These are phyloP conservation scores for Salix udensis DNA, from an alignment of 345 rosid genomes.

Conservation along the genomic window DNA sequence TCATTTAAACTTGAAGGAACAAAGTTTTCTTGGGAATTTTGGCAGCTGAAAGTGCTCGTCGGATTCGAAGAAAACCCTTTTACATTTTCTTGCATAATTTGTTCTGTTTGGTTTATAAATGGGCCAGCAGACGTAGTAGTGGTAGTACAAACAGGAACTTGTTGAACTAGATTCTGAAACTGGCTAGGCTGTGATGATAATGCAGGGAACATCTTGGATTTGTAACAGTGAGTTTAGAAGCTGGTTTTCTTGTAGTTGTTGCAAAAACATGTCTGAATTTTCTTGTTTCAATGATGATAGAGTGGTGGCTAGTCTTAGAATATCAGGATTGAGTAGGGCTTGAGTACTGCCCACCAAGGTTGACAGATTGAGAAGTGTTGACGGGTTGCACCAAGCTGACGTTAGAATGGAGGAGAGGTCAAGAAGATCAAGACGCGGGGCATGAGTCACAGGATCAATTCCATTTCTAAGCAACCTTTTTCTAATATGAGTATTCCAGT, in stretches of 20 bases:
- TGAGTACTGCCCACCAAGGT: constrained; percentile 40
- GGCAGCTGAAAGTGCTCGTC: not conserved
- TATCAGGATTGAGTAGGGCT: constrained; percentile 45
- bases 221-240: constrained; percentile 19
- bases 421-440: constrained; percentile 72
- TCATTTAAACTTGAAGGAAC: constrained; percentile 13
- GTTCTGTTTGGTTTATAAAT: constrained; percentile 29
- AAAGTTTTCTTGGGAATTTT: constrained; percentile 25
- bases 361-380: constrained; percentile 43
- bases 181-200: constrained; percentile 14
- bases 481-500: constrained; percentile 90
- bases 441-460: constrained; percentile 90
- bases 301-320: constrained; percentile 38
- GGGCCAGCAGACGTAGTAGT: constrained; percentile 5
- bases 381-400: constrained; percentile 39
- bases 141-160: constrained; percentile 27
- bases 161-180: constrained; percentile 18
- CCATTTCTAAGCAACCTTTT: constrained; percentile 81
- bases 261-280: constrained; percentile 36
- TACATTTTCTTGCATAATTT: constrained; percentile 17
- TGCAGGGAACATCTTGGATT: constrained; percentile 12
- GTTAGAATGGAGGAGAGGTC: constrained; percentile 65
- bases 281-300: constrained; percentile 47
- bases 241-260: constrained; percentile 41
- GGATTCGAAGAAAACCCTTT: constrained; percentile 15